Base-by-base conservation (phyloP, 129 eudicot genomes). In the Scalesia atractyloides region DNA sequence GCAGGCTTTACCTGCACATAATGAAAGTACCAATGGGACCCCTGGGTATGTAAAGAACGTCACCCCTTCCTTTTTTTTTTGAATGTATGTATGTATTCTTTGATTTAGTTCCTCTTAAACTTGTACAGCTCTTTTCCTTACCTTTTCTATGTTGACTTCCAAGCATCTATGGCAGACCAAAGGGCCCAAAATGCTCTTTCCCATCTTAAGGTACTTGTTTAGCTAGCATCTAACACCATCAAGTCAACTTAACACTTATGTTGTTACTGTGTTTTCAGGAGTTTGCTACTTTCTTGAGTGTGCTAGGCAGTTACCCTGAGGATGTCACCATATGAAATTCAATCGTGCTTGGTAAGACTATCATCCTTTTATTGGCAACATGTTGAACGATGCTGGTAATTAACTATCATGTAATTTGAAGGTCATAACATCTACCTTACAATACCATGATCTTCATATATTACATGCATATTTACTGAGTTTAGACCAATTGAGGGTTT, bases 101-200 rank as follows among this genome's bases (percentile, higher is more conserved):
- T 74, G 34, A 17, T 64, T 73, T 56, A 56, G 54, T 52, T 61
- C 9, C 59, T 48, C 16, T 41, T 62, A 30, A 16, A 46, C 30
- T 51, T 76, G 65, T 74, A 30, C 84, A 93, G 98, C 76, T 85
- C 84, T 68, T 93, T 93, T 76, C 91, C 92, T 57, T 93, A 87
- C 78, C 88, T 93, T 68, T 93, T 93, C 77, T 93, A 93, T 69
- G 90, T 93, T 47, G 98, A 93, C 86, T 93, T 93, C 72, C 95
- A 89, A 89, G 96, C 98, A 64, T 93, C 98, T 41, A 89, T 93
- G 98, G 98, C 96, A 49, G 95, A 93, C 62, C 95, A 79, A 75
- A 85, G 83, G 73, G 93, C 98, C 60, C 98, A 93, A 68, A 93
- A 93, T 89, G 98, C 96, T 64, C 95, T 93, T 46, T 77, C 86